Conservation (phyloP, 148 eudicot species). For the Chenopodium formosanum region DNA sequence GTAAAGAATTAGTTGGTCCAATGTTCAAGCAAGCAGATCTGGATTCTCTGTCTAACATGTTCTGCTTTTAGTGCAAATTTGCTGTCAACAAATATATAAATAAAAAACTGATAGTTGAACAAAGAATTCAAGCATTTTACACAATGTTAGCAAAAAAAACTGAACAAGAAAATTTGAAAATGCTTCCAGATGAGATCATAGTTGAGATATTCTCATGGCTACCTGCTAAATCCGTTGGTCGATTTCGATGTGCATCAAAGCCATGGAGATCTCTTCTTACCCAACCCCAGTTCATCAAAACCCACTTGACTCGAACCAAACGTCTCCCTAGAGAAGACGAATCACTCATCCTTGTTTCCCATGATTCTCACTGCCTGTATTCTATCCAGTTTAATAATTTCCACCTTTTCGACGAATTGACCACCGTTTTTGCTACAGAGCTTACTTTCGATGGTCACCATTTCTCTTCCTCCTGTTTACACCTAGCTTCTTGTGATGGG, state of each 20-base stretch:
- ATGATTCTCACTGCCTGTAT: neutral
- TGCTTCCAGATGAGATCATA: neutral
- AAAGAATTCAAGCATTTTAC: no score
- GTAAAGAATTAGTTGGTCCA: no score
- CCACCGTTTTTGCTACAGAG: neutral
- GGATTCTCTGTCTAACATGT: no score
- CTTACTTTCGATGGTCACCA: neutral
- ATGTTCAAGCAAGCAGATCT: no score
- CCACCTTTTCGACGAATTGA: neutral
- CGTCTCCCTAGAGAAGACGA: neutral
- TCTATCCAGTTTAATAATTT: conserved; percentile 6
- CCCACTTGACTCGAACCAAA: conserved; percentile 8
- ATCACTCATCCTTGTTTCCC: neutral
- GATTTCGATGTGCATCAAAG: conserved; percentile 11
- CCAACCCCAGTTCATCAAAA: conserved; percentile 12
- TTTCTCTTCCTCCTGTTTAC: neutral
- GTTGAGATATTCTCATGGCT: neutral
- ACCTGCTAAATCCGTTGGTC: conserved; percentile 15
- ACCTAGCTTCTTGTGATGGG: conserved; percentile 20
- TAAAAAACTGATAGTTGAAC: no score
- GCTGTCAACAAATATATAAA: no score
- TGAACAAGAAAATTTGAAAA: neutral
- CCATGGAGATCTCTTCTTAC: neutral
- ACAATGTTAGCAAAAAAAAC: no score
- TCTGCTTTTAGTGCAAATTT: no score